Evolutionary conservation across 179 eudicot species (phyloP).

Genomic region (Beta macrorhiza): DNA sequence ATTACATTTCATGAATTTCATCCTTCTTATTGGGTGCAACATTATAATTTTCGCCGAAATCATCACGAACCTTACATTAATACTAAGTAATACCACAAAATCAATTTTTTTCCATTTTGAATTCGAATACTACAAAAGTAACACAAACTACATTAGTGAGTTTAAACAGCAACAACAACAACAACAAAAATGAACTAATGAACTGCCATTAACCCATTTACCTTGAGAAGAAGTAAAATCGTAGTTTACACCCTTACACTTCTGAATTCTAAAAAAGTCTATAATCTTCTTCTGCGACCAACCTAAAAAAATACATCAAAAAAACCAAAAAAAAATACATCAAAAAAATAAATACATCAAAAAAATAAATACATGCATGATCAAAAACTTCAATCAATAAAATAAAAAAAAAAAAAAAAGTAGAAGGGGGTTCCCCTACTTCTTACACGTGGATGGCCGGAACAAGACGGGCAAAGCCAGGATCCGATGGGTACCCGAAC

Average conservation of each 20-base stretch:
- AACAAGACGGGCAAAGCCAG: constrained; percentile 73
- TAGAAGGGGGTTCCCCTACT: constrained; percentile 33
- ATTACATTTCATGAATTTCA: too few relatives aligned
- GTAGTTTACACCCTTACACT: constrained; percentile 33
- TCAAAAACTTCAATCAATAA: not conserved
- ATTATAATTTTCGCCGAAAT: too few relatives aligned
- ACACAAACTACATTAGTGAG: not conserved
- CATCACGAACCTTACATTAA: too few relatives aligned
- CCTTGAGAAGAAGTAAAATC: constrained; percentile 54
- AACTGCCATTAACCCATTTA: constrained; percentile 22
- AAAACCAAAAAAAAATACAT: not conserved
- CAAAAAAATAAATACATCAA: constrained; percentile 4
- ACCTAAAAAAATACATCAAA: constrained; percentile 35
- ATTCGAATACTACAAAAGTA: too few relatives aligned
- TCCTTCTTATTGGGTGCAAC: too few relatives aligned
- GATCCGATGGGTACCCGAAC: constrained; percentile 73
- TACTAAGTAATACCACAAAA: not conserved
- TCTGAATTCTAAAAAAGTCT: constrained; percentile 82
- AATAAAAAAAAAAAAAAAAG: not conserved
- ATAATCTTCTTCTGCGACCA: constrained; percentile 76
- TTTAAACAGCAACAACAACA: not conserved
- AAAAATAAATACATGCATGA: constrained; percentile 16
- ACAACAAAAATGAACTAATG: not conserved
- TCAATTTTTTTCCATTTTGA: not conserved
- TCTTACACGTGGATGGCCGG: constrained; percentile 39